phyloP scores from a whole-genome alignment of 2,329 filamentous ascomycete genomes.

The Diaporthe sp. region DNA sequence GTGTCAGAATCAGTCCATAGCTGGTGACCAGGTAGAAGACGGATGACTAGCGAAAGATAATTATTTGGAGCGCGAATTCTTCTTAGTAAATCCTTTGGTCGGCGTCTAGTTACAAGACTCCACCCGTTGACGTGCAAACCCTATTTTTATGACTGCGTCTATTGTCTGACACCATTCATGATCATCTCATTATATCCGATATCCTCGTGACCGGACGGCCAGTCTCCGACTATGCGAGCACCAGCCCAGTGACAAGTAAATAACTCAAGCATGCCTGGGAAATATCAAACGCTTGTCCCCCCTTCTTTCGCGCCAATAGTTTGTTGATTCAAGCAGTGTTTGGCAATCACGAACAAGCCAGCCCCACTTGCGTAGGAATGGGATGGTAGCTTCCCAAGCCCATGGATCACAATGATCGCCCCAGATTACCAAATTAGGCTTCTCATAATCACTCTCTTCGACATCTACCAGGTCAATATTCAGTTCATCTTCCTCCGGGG shows the following conservation, averaged over 20 bases:
- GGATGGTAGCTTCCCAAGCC: conserved; percentile 5
- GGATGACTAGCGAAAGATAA: too few relatives aligned
- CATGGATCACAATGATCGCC: conserved; percentile 3
- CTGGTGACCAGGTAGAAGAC: neutral
- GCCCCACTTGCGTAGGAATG: conserved; percentile 24
- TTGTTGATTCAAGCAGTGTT: conserved; percentile 12
- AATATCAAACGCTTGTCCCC: neutral
- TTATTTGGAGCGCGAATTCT: too few relatives aligned
- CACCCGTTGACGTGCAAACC: too few relatives aligned
- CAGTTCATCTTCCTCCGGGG: neutral
- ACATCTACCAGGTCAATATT: conserved; percentile 7
- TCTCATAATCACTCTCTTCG: neutral
- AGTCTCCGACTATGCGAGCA: neutral
- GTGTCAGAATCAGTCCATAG: neutral
- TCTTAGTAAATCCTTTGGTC: too few relatives aligned
- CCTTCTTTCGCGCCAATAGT: conserved; percentile 6
- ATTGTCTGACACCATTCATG: too few relatives aligned
- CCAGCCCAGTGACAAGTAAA: neutral
- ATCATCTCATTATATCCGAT: too few relatives aligned
- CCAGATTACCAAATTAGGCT: neutral
- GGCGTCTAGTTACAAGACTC: too few relatives aligned
- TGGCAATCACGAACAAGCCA: conserved; percentile 18
- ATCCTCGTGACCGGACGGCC: too few relatives aligned
- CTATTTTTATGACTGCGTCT: too few relatives aligned
- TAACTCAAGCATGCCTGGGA: neutral